phyloP scores from a whole-genome alignment of 1,139 yeast species.

The Lizanozyma gosingica region DNA sequence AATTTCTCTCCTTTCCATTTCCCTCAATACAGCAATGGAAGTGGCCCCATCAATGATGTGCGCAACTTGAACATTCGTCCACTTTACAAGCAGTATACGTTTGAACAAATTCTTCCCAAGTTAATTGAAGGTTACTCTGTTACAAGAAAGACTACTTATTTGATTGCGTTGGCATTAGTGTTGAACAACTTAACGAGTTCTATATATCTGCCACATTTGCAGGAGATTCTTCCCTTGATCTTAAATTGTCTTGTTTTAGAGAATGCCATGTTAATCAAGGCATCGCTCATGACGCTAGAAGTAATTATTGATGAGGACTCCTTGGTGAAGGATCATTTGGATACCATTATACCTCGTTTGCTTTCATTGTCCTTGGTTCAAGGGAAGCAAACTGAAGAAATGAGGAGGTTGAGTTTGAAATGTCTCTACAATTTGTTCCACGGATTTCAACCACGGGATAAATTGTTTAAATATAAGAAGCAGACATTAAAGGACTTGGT shows the following conservation, averaged over 20 bases:
- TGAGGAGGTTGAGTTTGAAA: conserved; percentile 48
- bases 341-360: conserved; percentile 38
- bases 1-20: conserved; percentile 26
- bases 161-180: conserved; percentile 60
- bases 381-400: conserved; percentile 24
- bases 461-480: conserved; percentile 43
- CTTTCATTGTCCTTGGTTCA: conserved; percentile 7
- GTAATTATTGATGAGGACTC: conserved; percentile 42
- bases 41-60: conserved; percentile 33
- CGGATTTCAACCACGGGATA: conserved; percentile 8
- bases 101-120: conserved; percentile 45
- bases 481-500: conserved; percentile 41
- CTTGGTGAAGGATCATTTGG: neutral
- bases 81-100: conserved; percentile 72
- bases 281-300: conserved; percentile 47
- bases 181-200: conserved; percentile 56
- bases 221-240: conserved; percentile 59
- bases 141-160: conserved; percentile 30
- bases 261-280: conserved; percentile 41
- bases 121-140: conserved; percentile 30
- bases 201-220: conserved; percentile 54
- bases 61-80: conserved; percentile 50
- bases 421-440: conserved; percentile 25
- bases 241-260: conserved; percentile 52
- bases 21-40: conserved; percentile 11